Conservation (phyloP, 208 protist species). For the Novymonas esmeraldas region DNA sequence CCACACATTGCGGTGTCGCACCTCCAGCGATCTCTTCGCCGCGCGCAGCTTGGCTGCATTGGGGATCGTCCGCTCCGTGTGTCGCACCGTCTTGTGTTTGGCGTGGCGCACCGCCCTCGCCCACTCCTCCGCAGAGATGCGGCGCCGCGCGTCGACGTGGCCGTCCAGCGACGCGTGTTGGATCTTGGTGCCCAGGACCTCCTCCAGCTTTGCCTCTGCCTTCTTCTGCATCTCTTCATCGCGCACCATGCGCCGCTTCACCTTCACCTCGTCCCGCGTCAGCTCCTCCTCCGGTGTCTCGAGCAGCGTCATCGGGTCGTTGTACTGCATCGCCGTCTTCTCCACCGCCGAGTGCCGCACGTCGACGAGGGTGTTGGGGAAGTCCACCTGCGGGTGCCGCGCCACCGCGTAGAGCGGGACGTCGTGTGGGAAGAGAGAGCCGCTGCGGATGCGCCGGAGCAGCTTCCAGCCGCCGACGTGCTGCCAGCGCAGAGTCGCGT, state of each 20-base stretch:
- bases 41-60: conserved; percentile 69
- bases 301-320: conserved; percentile 63
- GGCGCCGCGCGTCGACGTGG: conserved; percentile 64
- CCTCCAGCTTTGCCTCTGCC: conserved; percentile 68
- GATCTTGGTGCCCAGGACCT: conserved; percentile 68
- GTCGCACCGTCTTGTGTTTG: conserved; percentile 58
- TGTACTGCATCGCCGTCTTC: conserved; percentile 89
- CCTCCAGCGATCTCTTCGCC: conserved; percentile 39
- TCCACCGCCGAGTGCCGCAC: conserved; percentile 73
- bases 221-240: conserved; percentile 63
- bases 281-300: conserved; percentile 56
- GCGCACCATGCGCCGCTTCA: conserved; percentile 44
- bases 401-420: conserved; percentile 83
- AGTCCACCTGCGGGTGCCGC: conserved; percentile 79
- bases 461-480: conserved; percentile 91
- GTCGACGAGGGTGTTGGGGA: conserved; percentile 81
- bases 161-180: conserved; percentile 27
- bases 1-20: conserved; percentile 48
- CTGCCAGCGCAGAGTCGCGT: conserved; percentile 86
- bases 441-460: conserved; percentile 66
- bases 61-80: conserved; percentile 74
- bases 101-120: conserved; percentile 75
- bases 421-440: conserved; percentile 80
- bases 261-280: conserved; percentile 57
- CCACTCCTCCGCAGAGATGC: conserved; percentile 80